phyloP scores from a whole-genome alignment of 352 stramenopile species.

The Phytopythium ostracodes region DNA sequence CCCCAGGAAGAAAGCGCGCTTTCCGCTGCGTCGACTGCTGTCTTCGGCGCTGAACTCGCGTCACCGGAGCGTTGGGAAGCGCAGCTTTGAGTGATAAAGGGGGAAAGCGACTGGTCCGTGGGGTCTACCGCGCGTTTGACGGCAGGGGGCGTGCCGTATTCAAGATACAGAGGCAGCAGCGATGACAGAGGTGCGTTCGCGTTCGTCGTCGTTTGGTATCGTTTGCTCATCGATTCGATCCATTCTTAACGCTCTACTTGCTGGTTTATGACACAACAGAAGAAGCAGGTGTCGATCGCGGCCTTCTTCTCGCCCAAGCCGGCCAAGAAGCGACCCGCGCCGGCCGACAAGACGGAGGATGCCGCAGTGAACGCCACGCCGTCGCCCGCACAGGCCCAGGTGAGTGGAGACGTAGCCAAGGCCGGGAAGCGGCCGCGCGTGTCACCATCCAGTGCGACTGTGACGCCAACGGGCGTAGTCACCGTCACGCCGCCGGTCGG shows the following conservation, averaged over 20 bases:
- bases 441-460: not conserved
- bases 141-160: not conserved
- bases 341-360: constrained; percentile 4
- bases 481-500: constrained; percentile 1
- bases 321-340: constrained; percentile 11
- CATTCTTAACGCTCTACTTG: not conserved
- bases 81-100: not conserved
- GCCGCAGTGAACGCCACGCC: not conserved
- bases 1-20: not conserved
- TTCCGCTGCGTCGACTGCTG: not conserved
- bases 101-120: not conserved
- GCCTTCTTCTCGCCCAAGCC: constrained; percentile 74
- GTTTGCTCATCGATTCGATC: not conserved
- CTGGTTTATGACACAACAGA: constrained; percentile 6
- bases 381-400: not conserved
- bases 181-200: constrained; percentile 17
- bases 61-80: not conserved
- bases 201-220: no score
- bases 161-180: not conserved
- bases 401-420: not conserved
- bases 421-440: not conserved
- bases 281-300: constrained; percentile 75
- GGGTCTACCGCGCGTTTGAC: not conserved
- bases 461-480: not conserved
- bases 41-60: not conserved